These are phyloP conservation scores for Sporobolomyces phaffii DNA, from an alignment of 768 basidiomycete species.

Conservation along the genomic window DNA sequence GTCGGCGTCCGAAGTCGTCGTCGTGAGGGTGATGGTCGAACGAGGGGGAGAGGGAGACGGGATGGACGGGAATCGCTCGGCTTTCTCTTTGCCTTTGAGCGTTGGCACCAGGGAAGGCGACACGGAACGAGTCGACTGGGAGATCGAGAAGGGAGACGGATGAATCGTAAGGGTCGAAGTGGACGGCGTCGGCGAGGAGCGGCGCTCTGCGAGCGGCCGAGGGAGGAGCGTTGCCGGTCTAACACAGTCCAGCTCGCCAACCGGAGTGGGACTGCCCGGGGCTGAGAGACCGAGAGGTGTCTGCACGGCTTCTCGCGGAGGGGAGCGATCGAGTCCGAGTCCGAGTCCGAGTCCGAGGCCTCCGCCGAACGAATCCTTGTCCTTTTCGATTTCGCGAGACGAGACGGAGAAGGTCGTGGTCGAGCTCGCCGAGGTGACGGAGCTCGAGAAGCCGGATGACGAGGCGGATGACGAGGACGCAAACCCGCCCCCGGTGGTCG, in stretches of 20 bases:
- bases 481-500: constrained; percentile 6
- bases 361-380: background rate
- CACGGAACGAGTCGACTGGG: background rate
- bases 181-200: background rate
- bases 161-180: background rate
- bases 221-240: background rate
- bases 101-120: background rate
- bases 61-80: background rate
- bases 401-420: constrained; percentile 22
- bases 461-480: constrained; percentile 16
- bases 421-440: constrained; percentile 21
- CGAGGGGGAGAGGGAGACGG: background rate
- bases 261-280: background rate
- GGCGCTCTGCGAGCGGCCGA: background rate
- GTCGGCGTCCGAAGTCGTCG: background rate
- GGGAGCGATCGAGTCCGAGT: constrained; percentile 1
- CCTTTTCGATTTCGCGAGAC: background rate
- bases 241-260: too few relatives aligned
- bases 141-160: background rate
- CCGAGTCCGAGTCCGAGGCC: background rate
- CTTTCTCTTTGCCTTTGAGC: constrained; percentile 6
- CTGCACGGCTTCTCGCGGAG: too few relatives aligned
- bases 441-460: constrained; percentile 28
- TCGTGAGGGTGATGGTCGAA: background rate
- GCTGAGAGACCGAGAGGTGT: too few relatives aligned